Evolutionary conservation across 2,329 filamentous ascomycete genomes (phyloP).

Genomic region (Colletotrichum tanaceti): DNA sequence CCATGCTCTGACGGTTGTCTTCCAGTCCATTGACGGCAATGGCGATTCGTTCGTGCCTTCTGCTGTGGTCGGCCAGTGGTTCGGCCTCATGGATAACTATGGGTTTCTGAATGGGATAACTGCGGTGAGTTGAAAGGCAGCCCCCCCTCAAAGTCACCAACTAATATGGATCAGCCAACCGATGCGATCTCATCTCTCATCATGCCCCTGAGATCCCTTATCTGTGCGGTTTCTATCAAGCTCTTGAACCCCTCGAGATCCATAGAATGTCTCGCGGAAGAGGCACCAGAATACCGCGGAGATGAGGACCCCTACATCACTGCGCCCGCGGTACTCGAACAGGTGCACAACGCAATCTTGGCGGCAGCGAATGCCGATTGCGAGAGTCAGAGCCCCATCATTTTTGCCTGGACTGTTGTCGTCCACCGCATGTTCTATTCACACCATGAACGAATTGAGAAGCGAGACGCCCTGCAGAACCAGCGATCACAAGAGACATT

Average conservation of each 20-base stretch:
- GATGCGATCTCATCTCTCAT: conserved; percentile 63
- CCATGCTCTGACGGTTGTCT: conserved; percentile 79
- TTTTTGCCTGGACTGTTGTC: conserved; percentile 85
- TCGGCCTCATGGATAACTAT: conserved; percentile 75
- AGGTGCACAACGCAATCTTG: conserved; percentile 78
- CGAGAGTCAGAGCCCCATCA: conserved; percentile 75
- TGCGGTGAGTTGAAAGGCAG: conserved; percentile 57
- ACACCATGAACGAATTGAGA: conserved; percentile 71
- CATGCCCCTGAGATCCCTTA: conserved; percentile 74
- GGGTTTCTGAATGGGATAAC: conserved; percentile 76
- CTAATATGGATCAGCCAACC: conserved; percentile 47
- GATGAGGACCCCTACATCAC: conserved; percentile 71
- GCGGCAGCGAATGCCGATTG: conserved; percentile 66
- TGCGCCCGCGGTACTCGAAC: conserved; percentile 75
- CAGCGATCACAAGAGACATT: conserved; percentile 69
- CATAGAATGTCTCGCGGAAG: conserved; percentile 62
- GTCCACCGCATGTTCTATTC: conserved; percentile 75
- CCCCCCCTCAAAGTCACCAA: background rate
- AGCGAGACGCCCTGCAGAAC: conserved; percentile 67
- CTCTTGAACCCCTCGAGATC: conserved; percentile 75
- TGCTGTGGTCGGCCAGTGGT: conserved; percentile 75
- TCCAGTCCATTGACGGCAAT: conserved; percentile 74
- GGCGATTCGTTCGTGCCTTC: conserved; percentile 66
- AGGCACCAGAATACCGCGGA: conserved; percentile 43
- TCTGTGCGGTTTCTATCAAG: conserved; percentile 76